phyloP scores from a whole-genome alignment of 2,329 filamentous ascomycete genomes.

The Phaeosphaeria sp. region DNA sequence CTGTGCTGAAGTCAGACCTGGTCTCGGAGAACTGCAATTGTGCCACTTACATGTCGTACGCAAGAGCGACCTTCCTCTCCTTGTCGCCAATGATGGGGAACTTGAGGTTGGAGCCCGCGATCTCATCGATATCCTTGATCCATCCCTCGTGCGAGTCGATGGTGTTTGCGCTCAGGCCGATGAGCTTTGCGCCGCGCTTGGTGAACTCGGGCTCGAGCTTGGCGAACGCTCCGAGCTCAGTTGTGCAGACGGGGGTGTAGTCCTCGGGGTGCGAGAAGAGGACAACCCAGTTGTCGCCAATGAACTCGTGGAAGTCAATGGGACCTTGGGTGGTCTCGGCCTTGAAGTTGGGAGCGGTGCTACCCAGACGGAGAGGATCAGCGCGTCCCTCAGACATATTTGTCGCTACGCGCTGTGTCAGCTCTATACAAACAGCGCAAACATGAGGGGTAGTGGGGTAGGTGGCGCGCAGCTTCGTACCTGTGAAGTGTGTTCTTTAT shows the following conservation, averaged over 20 bases:
- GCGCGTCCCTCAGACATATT: conserved; percentile 30
- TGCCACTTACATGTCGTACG: conserved; percentile 57
- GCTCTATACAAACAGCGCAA: conserved; percentile 30
- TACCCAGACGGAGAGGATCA: conserved; percentile 67
- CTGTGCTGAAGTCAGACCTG: conserved; percentile 33
- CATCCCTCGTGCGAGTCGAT: conserved; percentile 59
- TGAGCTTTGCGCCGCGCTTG: conserved; percentile 68
- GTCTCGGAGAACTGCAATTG: conserved; percentile 9
- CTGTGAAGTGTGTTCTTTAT: conserved; percentile 5
- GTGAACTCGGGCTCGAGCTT: conserved; percentile 70
- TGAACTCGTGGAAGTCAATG: conserved; percentile 75
- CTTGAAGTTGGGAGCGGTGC: conserved; percentile 72
- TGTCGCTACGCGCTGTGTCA: conserved; percentile 31
- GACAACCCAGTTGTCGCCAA: conserved; percentile 73
- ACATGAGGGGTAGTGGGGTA: conserved; percentile 42
- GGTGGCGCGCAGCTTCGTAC: conserved; percentile 11
- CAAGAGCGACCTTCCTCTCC: conserved; percentile 59
- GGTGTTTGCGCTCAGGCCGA: conserved; percentile 62
- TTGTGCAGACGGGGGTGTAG: conserved; percentile 68
- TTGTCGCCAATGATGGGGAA: conserved; percentile 64
- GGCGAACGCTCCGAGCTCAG: conserved; percentile 68
- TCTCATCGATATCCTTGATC: conserved; percentile 62
- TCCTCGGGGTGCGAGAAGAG: conserved; percentile 74
- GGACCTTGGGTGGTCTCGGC: conserved; percentile 70
- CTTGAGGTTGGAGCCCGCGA: conserved; percentile 54